Base-by-base conservation (phyloP, 2,329 filamentous ascomycete species). In the Curvularia hawaiiensis region DNA sequence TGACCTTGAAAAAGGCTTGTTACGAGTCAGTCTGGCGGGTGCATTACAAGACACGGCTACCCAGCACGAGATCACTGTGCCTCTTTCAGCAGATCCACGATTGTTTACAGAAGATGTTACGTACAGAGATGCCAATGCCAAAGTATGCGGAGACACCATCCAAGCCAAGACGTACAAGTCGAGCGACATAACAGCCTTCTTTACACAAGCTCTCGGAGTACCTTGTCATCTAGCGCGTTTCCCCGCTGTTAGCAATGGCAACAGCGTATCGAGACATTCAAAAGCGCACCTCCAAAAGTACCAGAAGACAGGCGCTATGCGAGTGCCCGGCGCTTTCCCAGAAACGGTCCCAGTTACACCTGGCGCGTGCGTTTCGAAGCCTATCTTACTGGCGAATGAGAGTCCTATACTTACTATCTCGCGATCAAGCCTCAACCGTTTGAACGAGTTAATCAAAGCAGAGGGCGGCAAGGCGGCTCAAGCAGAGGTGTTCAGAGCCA, bases 401-500 rank as follows among this genome's bases (percentile, higher is more conserved):
- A 96, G 92, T 52, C 94, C 95, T 0, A 96, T 99, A 44, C 83
- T 99, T 0, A 85, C 91, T 46, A 88, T 98, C 54, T 92, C 91
- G 20, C 84, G 86, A 52, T 87, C 90, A 10, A 97, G 92, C 65
- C 84, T 98, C 47, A 87, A 91, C 46, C 84, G 83, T 2, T 78
- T 98, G 8, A 98, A 98, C 69, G 79, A 84, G 58, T 80, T 86
- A 12, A 95, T 98, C 65, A 83, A 79, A 52, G 75, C 78, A 4
- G 81, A 79, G n/a, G 84, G 84, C 20, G 85, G 86, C n/a, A 86
- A 83, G 60, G 81, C 84, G 0, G 87, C 92, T 3, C 82, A 86
- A 22, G 84, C 90, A 3, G 86, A 90, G 39, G 88, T 91, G 1
- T 99, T 98, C 74, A 86, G 95, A 48, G 92, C 92, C 28, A 99